A percentile compares a stretch with the other conserved stretches of the same genome.
phyloP scores from a whole-genome alignment of 2,329 filamentous ascomycete species.

The Tolypocladium tropicale region DNA sequence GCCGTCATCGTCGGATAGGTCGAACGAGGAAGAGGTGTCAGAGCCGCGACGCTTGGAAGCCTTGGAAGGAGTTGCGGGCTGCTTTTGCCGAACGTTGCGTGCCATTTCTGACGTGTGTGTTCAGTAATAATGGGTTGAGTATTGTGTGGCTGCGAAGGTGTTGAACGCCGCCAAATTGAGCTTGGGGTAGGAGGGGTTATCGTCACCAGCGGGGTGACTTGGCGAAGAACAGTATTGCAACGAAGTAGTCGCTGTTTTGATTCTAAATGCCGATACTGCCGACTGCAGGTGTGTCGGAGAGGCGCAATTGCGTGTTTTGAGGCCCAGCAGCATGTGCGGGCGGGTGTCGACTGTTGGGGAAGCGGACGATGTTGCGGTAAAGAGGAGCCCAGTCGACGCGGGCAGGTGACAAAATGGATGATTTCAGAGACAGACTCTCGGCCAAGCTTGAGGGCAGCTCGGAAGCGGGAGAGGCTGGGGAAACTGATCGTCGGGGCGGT shows the following conservation, averaged over 20 bases:
- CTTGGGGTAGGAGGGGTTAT: no score
- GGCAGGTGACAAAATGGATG: constrained; percentile 19
- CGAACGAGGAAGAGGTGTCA: constrained; percentile 42
- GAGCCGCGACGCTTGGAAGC: constrained; percentile 37
- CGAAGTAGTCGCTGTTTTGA: neutral
- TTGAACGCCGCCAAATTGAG: neutral
- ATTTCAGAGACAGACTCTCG: constrained; percentile 29
- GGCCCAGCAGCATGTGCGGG: neutral
- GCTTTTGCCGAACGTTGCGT: constrained; percentile 42
- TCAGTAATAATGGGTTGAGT: neutral
- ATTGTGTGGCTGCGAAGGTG: neutral
- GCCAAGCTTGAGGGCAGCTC: constrained; percentile 19
- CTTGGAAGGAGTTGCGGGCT: constrained; percentile 31
- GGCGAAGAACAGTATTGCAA: no score
- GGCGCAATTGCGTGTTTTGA: neutral
- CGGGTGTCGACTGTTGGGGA: neutral
- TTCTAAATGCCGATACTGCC: neutral
- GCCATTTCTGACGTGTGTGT: constrained; percentile 28
- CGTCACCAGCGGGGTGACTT: no score
- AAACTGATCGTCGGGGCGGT: constrained; percentile 54
- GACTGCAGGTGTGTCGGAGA: neutral
- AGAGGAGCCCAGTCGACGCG: constrained; percentile 16
- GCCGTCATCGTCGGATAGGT: constrained; percentile 60
- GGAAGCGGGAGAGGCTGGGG: constrained; percentile 43
- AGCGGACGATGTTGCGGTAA: neutral